Conservation (phyloP, 2,329 filamentous ascomycete genomes). For the Leptodontidium sp. region DNA sequence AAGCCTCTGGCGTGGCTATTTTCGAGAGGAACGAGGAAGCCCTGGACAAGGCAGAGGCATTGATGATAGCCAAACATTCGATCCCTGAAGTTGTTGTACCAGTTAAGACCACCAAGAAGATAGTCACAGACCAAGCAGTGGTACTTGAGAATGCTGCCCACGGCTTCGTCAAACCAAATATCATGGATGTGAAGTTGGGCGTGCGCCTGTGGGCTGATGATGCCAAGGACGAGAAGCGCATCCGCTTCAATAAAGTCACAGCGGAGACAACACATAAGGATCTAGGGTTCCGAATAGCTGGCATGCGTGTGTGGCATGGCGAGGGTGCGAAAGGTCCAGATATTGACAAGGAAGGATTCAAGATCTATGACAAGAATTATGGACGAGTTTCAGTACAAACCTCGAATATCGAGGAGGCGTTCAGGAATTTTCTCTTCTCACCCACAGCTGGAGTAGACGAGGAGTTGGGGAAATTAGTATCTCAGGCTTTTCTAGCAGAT, state of each 20-base stretch:
- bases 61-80: constrained; percentile 40
- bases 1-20: constrained; percentile 47
- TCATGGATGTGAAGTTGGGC: constrained; percentile 93
- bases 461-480: constrained; percentile 63
- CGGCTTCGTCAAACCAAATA: constrained; percentile 85
- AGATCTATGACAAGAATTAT: constrained; percentile 70
- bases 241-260: constrained; percentile 66
- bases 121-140: constrained; percentile 81
- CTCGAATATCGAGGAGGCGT: constrained; percentile 61
- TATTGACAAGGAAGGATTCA: constrained; percentile 61
- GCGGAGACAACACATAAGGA: constrained; percentile 66
- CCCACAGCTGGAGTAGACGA: constrained; percentile 64
- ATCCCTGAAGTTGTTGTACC: constrained; percentile 40
- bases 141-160: constrained; percentile 85
- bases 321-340: constrained; percentile 61
- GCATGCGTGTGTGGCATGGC: constrained; percentile 70
- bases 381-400: constrained; percentile 61
- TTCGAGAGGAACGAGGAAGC: constrained; percentile 25
- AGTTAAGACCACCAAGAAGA: constrained; percentile 49
- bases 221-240: constrained; percentile 65
- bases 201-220: constrained; percentile 85
- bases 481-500: constrained; percentile 61
- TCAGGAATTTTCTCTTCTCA: constrained; percentile 67
- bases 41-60: constrained; percentile 21
- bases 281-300: constrained; percentile 69